Evolutionary conservation across 352 stramenopile genomes (phyloP).

Genomic region (Thraustochytrium sp.): DNA sequence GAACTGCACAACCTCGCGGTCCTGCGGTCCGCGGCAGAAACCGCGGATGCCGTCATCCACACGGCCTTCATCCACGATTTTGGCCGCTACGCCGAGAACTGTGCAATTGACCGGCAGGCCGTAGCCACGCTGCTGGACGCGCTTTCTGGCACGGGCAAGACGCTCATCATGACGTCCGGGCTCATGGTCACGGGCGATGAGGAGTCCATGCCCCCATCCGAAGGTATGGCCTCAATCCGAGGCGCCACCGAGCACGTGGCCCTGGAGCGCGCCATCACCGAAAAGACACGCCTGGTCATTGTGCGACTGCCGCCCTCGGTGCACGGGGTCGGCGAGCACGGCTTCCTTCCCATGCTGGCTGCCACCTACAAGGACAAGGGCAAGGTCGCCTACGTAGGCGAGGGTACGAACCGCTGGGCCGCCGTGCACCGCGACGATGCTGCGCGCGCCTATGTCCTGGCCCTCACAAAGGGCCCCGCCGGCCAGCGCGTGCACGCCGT

Average conservation of each 20-base stretch:
- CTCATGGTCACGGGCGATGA: background rate
- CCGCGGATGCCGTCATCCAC: slow-evolving; percentile 28
- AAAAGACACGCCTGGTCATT: background rate
- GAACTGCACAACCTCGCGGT: background rate
- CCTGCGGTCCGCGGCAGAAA: background rate
- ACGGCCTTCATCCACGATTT: slow-evolving; percentile 30
- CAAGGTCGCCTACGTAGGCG: background rate
- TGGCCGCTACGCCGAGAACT: background rate
- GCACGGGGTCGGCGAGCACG: slow-evolving; percentile 3
- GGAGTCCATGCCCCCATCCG: background rate
- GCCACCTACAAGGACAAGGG: background rate
- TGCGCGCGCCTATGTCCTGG: slow-evolving; percentile 11
- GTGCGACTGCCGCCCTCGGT: slow-evolving; percentile 22
- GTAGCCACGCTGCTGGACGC: background rate
- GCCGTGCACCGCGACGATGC: slow-evolving; percentile 26
- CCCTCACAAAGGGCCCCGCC: slow-evolving; percentile 6
- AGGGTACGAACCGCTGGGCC: slow-evolving; percentile 15
- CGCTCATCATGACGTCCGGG: background rate
- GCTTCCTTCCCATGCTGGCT: background rate
- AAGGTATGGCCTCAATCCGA: background rate
- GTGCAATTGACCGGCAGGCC: background rate
- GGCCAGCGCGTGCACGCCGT: slow-evolving; percentile 11
- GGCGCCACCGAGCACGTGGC: background rate
- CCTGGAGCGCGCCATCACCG: slow-evolving; percentile 6
- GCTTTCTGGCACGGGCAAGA: slow-evolving; percentile 11